Evolutionary conservation across 345 rosid genomes (phyloP), one percentile per base, ranked within the genome.

Genomic region (Kandelia obovata): DNA sequence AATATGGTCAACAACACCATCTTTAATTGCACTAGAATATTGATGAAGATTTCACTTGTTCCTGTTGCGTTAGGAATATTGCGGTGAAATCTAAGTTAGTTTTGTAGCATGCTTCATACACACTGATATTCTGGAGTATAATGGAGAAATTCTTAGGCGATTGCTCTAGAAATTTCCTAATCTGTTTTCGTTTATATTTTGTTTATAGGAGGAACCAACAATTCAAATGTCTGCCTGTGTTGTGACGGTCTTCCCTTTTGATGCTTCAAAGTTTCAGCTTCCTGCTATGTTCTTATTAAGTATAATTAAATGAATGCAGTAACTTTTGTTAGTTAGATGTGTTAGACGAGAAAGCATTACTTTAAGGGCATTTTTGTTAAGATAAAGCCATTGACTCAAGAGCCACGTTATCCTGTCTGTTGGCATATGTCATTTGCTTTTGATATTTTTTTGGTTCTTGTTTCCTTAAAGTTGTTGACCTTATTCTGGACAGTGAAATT

Each of bases 241-340:
- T 35, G 37, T 37, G 13, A 57, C 26, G 20, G 34, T 25, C 49
- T 52, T 31, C 17, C 27, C 26, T 35, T 67, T 58, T 23, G 53
- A 49, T 58, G 7, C 46, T 19, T 55, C 15, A 30, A 49, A 32
- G 46, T 43, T 62, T 30, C 63, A 21, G 39, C n/a, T 64, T 61
- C 61, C 13, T 61, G n/a, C 21, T 43, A 26, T 61, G 16, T 61
- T 0, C 32, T 61, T 25, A 16, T 61, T n/a, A 51, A 17, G 26
- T n/a, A 32, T 60, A 61, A 49, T 53, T 58, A 3, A 55, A 39
- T 68, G 37, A 58, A 43, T 67, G 53, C 58, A 26, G 20, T 17
- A n/a, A n/a, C 39, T 15, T 7, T 10, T 6, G 26, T 55, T 55
- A 30, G 2, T 19, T 57, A 32, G 70, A 23, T 34, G n/a, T 23